phyloP scores from a whole-genome alignment of 139 green algal species.

The Nannochloris sp. region DNA sequence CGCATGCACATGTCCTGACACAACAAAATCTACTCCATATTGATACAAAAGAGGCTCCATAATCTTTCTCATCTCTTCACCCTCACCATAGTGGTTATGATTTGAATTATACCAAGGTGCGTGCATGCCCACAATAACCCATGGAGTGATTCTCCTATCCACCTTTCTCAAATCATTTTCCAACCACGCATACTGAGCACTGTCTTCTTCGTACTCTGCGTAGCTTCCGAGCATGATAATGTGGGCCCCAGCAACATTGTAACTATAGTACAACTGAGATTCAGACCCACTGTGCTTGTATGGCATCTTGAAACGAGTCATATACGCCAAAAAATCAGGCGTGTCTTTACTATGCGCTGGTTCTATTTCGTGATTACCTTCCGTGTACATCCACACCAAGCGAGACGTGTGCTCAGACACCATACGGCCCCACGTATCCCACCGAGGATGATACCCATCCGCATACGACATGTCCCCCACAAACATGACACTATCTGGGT shows the following conservation, averaged over 20 bases:
- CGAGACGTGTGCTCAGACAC: slow-evolving; percentile 37
- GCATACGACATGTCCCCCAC: slow-evolving; percentile 73
- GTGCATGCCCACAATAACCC: slow-evolving; percentile 63
- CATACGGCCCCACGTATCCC: slow-evolving; percentile 62
- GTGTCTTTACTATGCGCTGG: background rate
- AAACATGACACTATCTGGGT: slow-evolving; percentile 39
- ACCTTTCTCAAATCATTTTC: slow-evolving; percentile 50
- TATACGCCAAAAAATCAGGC: slow-evolving; percentile 33
- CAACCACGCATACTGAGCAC: slow-evolving; percentile 59
- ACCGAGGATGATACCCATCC: slow-evolving; percentile 64
- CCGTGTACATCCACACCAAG: slow-evolving; percentile 41
- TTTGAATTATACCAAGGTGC: slow-evolving; percentile 76
- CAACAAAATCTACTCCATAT: slow-evolving; percentile 55
- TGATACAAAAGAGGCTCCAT: slow-evolving; percentile 57
- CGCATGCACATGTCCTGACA: slow-evolving; percentile 68
- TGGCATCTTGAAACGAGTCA: slow-evolving; percentile 30
- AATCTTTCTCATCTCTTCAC: slow-evolving; percentile 40
- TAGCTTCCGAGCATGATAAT: slow-evolving; percentile 51
- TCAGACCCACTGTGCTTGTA: slow-evolving; percentile 18
- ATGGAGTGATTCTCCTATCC: slow-evolving; percentile 58
- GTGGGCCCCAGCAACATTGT: slow-evolving; percentile 46
- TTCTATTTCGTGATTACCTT: slow-evolving; percentile 70
- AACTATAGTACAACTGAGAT: slow-evolving; percentile 55
- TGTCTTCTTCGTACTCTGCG: slow-evolving; percentile 19
- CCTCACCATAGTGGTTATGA: slow-evolving; percentile 47